These are phyloP conservation scores for Perilla frutescens DNA, from an alignment of 257 asterid species.

Conservation along the genomic window DNA sequence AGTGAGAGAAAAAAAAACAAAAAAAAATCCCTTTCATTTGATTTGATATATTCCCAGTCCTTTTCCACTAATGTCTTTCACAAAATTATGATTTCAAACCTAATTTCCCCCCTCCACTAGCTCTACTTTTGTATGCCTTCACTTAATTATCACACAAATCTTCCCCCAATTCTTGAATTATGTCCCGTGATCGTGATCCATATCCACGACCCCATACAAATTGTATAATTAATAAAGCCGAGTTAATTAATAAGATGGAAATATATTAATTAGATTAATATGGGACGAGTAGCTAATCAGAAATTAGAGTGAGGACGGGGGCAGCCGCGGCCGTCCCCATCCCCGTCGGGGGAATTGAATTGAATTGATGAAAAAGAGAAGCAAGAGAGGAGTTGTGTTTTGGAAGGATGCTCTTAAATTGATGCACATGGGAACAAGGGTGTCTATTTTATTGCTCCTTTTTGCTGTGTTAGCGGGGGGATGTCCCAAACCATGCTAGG, in stretches of 20 bases:
- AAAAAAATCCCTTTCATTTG: constrained; percentile 41
- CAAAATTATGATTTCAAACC: constrained; percentile 30
- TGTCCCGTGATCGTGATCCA: constrained; percentile 23
- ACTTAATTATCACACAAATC: constrained; percentile 14
- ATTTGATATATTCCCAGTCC: constrained; percentile 42
- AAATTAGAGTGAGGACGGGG: too few relatives aligned
- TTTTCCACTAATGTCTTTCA: constrained; percentile 41
- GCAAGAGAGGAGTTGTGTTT: constrained; percentile 48
- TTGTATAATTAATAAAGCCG: too few relatives aligned
- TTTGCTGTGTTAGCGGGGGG: constrained; percentile 64
- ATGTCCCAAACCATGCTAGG: constrained; percentile 69
- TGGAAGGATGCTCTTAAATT: constrained; percentile 80
- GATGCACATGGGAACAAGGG: constrained; percentile 80
- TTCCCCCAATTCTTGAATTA: constrained; percentile 27
- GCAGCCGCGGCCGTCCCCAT: too few relatives aligned
- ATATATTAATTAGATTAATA: too few relatives aligned
- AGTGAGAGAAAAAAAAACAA: not conserved
- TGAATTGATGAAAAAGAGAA: too few relatives aligned
- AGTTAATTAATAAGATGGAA: too few relatives aligned
- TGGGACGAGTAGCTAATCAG: too few relatives aligned
- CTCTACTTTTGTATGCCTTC: not conserved
- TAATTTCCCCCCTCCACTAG: constrained; percentile 31
- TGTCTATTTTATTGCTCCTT: constrained; percentile 61
- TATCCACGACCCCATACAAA: too few relatives aligned
- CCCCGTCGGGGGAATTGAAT: too few relatives aligned